Base-by-base conservation (phyloP, 1,284 basidiomycete species). In the Pyrrhoderma noxium region DNA sequence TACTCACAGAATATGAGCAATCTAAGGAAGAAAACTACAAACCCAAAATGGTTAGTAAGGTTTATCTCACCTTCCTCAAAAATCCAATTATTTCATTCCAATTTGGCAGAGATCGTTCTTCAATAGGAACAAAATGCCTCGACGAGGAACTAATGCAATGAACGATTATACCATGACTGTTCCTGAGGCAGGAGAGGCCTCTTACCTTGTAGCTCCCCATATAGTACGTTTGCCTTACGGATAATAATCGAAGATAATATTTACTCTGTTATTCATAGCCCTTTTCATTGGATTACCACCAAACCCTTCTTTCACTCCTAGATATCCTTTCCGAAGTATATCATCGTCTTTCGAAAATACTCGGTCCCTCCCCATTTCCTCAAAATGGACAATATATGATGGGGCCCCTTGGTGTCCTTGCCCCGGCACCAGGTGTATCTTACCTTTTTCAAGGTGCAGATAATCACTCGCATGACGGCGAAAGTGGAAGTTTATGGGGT, bases 301-400 rank as follows among this genome's bases (percentile, higher is more conserved):
- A 93, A 67, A 88, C 86, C 4, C 76, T 92, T 25, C 77, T 90
- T 45, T 89, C 90, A 34, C 77, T 91, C 27, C 80, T 92, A 51
- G 90, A 93, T 61, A 84, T 93, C 41, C 76, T 93, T 37, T 87
- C 87, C 11, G 88, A 91, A 63, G 79, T 89, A 21, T 93, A 93
- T 71, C 82, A 86, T 65, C 90, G 89, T 65, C 83, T 93, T 42
- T 77, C 79, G 3, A 82, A 81, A 62, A 76, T 89, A 43, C 77
- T 93, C 18, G 86, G 86, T 1, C 86, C 85, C 2, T 85, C 85
- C 2, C 78, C 82, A 0, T 81, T 88, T 61, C 73, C 82, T 2
- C 74, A 76, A 56, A 70, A 75, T 14, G 72, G 78, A 13, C 76
- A 82, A 56, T 76, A 84, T 56, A 85, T 86, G 80, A 82, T 82